Evolutionary conservation across 192 early-diverging fungal genomes (phyloP).

Genomic region (Coemansia aciculifera): DNA sequence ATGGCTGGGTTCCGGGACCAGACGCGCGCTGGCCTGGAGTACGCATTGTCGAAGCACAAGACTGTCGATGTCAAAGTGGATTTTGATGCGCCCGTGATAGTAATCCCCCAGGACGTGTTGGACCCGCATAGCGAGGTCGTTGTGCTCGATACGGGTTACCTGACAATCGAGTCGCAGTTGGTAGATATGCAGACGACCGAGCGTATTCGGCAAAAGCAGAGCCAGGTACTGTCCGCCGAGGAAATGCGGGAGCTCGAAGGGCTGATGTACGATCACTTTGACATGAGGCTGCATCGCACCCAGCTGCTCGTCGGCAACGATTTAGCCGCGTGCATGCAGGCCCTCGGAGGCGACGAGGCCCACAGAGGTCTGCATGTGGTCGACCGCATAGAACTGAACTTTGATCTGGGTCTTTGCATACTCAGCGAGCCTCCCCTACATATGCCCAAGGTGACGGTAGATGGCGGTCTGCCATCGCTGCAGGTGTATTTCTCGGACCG

Average conservation of each 20-base stretch:
- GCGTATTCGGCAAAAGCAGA: slow-evolving; percentile 68
- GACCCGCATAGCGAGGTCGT: slow-evolving; percentile 65
- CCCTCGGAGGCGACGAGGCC: slow-evolving; percentile 56
- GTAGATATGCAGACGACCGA: slow-evolving; percentile 68
- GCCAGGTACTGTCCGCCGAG: slow-evolving; percentile 57
- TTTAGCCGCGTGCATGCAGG: slow-evolving; percentile 67
- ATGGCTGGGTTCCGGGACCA: slow-evolving; percentile 85
- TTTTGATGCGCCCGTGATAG: slow-evolving; percentile 93
- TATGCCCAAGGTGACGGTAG: slow-evolving; percentile 72
- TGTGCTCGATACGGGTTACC: slow-evolving; percentile 90
- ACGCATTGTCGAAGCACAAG: slow-evolving; percentile 85
- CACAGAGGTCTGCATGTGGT: slow-evolving; percentile 73
- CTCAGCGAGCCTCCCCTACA: slow-evolving; percentile 70
- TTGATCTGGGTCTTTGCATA: slow-evolving; percentile 84
- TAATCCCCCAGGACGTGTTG: slow-evolving; percentile 74
- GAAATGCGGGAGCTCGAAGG: slow-evolving; percentile 74
- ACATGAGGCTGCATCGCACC: slow-evolving; percentile 73
- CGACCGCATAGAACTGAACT: slow-evolving; percentile 81
- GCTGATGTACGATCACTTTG: slow-evolving; percentile 90
- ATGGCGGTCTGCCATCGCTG: slow-evolving; percentile 79
- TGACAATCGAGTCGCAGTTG: slow-evolving; percentile 83
- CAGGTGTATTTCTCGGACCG: slow-evolving; percentile 90
- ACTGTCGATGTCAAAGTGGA: slow-evolving; percentile 91
- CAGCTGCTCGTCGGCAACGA: slow-evolving; percentile 83
- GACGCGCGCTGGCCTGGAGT: slow-evolving; percentile 83